Conservation (phyloP, 139 green algal species). For the Yamagishiella unicocca region DNA sequence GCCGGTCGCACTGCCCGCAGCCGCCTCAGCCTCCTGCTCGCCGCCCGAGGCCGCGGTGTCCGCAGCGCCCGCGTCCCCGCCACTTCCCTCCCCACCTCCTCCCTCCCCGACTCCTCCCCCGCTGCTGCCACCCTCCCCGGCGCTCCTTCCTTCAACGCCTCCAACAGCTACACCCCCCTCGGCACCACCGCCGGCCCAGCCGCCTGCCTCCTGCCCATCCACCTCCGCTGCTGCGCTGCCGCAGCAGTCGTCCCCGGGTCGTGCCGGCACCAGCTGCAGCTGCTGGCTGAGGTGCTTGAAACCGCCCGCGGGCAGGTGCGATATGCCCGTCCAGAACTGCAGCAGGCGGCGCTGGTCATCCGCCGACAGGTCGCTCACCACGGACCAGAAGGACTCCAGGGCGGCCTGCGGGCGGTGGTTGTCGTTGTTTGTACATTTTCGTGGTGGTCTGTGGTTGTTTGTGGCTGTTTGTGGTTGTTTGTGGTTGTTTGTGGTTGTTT, state of each 20-base stretch:
- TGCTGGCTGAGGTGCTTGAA: slow-evolving; percentile 41
- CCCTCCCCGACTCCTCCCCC: not conserved
- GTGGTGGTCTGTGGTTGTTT: too few relatives aligned
- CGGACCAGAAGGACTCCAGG: slow-evolving; percentile 26
- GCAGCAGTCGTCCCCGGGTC: not conserved
- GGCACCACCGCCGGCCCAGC: not conserved
- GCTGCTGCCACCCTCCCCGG: not conserved
- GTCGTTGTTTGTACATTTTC: too few relatives aligned
- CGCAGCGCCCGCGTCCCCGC: not conserved
- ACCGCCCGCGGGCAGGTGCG: slow-evolving; percentile 38
- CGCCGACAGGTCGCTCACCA: not conserved
- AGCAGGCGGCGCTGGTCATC: slow-evolving; percentile 35
- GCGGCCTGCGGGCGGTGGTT: slow-evolving; percentile 20
- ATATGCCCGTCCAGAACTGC: slow-evolving; percentile 45
- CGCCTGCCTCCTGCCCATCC: not conserved
- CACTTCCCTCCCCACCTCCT: not conserved
- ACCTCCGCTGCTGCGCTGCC: not conserved
- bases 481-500: too few relatives aligned
- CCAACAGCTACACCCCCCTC: not conserved
- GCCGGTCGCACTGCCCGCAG: not conserved
- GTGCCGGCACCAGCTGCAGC: slow-evolving; percentile 38
- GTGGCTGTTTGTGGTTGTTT: too few relatives aligned
- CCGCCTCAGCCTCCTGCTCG: not conserved
- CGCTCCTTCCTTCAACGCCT: not conserved
- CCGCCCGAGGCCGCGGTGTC: not conserved